Conservation (phyloP, 1,139 yeast genomes). For the Pneumocystis carinii region DNA sequence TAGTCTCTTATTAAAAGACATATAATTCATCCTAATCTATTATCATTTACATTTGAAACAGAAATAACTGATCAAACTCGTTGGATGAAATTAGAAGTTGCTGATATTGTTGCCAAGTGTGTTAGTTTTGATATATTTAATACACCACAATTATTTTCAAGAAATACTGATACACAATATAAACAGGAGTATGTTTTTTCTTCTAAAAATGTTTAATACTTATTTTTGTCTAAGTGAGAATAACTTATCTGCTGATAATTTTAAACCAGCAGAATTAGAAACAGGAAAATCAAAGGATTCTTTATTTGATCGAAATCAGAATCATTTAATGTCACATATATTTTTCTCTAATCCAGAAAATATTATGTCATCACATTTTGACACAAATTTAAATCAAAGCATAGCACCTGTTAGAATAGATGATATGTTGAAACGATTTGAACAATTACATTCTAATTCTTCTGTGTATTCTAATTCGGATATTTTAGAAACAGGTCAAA, state of each 20-base stretch:
- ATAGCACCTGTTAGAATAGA: neutral
- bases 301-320: neutral
- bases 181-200: neutral
- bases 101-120: slow-evolving; percentile 27
- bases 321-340: neutral
- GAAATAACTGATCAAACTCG: slow-evolving; percentile 29
- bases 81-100: slow-evolving; percentile 20
- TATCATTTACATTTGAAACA: slow-evolving; percentile 25
- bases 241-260: neutral
- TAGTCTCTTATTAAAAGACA: slow-evolving; percentile 23
- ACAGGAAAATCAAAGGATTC: neutral
- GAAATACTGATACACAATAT: neutral
- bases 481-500: neutral
- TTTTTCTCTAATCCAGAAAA: neutral
- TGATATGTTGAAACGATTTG: neutral
- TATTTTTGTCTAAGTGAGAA: neutral
- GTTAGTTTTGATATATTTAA: slow-evolving; percentile 19
- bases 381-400: neutral
- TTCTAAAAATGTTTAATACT: neutral
- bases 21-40: slow-evolving; percentile 37
- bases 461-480: neutral
- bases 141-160: slow-evolving; percentile 3
- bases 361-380: neutral
- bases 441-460: neutral
- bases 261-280: neutral